A percentile compares a stretch with the other conserved stretches of the same genome.
These are phyloP conservation scores for Trichoderma koningiopsis DNA, from an alignment of 2,329 filamentous ascomycete species.

Conservation along the genomic window DNA sequence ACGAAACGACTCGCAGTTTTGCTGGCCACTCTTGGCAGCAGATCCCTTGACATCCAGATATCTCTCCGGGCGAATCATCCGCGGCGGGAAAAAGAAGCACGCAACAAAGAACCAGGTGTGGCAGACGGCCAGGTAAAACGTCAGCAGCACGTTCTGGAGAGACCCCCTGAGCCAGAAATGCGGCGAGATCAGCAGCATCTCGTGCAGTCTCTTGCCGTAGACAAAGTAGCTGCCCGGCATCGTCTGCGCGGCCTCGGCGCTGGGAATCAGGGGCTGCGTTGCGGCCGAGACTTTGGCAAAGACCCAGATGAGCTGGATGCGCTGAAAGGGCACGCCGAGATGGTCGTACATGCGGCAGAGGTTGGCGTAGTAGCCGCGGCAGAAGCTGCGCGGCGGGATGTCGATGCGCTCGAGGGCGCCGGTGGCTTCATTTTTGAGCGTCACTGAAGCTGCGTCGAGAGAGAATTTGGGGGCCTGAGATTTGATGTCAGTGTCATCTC, in stretches of 20 bases:
- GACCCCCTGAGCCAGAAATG: conserved; percentile 37
- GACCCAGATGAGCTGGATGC: conserved; percentile 56
- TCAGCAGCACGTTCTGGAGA: conserved; percentile 46
- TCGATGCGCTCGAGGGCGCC: conserved; percentile 41
- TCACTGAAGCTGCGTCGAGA: conserved; percentile 44
- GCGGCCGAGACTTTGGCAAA: conserved; percentile 43
- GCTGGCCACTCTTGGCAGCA: background rate
- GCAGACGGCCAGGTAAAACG: conserved; percentile 48
- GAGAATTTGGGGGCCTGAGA: conserved; percentile 39
- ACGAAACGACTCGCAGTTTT: conserved; percentile 46
- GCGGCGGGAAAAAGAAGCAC: conserved; percentile 51
- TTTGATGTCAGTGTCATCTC: background rate
- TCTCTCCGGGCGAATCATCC: background rate
- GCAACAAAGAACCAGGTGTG: conserved; percentile 57
- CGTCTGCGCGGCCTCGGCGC: conserved; percentile 26
- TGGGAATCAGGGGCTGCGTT: background rate
- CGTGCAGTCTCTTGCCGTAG: conserved; percentile 58
- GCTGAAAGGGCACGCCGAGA: conserved; percentile 52
- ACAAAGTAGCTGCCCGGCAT: conserved; percentile 49
- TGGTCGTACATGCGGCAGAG: conserved; percentile 59
- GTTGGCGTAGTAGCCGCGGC: conserved; percentile 55
- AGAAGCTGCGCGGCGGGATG: conserved; percentile 43
- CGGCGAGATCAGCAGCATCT: conserved; percentile 44
- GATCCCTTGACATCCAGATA: background rate
- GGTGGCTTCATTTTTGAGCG: conserved; percentile 38